Evolutionary conservation across 1,284 basidiomycete species (phyloP), one percentile per base, ranked within the genome.

Genomic region (Fomitiporia mediterranea): DNA sequence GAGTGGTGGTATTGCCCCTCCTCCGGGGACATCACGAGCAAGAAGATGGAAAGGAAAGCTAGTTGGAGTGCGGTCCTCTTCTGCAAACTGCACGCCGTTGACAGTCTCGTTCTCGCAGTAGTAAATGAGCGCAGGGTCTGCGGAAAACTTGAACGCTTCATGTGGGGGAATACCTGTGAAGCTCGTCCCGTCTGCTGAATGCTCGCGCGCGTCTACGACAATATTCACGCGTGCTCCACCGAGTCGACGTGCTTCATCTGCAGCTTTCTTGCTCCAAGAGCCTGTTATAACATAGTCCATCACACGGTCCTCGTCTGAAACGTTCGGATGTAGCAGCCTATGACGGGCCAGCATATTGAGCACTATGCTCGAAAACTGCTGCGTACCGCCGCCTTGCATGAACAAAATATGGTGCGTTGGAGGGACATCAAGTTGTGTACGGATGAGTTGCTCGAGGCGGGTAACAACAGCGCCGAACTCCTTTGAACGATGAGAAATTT

Each of bases 51-150:
- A 92, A 2, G 96, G 95, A 79, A 98, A 98, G n/a, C 87, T 79
- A 3, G 82, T 69, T 21, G 81, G 71, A 32, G 74, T 75, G 21
- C 67, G 65, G 28, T 55, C 58, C 27, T 56, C 48, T 6, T 74
- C 69, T 3, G 89, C 77, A 74, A 93, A 98, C 74, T 99, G 90
- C 55, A 96, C 88, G 32, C 97, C 97, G 66, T 98, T 89, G 58
- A 99, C 92, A 2, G 97, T 99, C 76, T 99, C 97, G 75, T 99
- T 99, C 70, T 98, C 96, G 80, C 97, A 99, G 75, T 98, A 99
- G 75, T 97, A 98, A 55, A 98, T 86, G 66, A 95, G 83, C 7
- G 91, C 95, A 1, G 96, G 88, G 67, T 84, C 78, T 38, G 68
- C 63, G 11, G 90, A 91, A 73, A 97, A 91, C n/a, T 74, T 71